These are phyloP conservation scores for Vachellia collinsii DNA, from an alignment of 306 rosid genomes.

Conservation along the genomic window DNA sequence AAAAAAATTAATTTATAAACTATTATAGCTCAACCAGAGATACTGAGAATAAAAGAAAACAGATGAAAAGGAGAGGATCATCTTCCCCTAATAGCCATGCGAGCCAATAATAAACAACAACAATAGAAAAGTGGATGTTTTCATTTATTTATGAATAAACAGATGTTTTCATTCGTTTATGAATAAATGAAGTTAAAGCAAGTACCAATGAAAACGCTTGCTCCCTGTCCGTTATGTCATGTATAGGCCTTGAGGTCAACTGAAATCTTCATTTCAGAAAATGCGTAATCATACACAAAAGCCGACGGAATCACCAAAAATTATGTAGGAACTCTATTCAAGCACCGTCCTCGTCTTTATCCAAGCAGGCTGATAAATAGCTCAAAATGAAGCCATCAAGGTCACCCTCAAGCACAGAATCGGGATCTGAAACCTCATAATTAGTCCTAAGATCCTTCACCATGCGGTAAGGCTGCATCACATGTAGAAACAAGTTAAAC, in stretches of 20 bases:
- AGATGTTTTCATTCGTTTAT: neutral
- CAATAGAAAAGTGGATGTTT: neutral
- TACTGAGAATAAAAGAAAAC: too few species aligned
- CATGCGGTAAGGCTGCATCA: constrained; percentile 90
- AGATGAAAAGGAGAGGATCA: too few species aligned
- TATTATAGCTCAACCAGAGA: too few species aligned
- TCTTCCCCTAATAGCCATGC: neutral
- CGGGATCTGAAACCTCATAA: constrained; percentile 92
- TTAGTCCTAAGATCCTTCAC: constrained; percentile 94
- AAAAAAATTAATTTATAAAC: too few species aligned
- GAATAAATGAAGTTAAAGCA: neutral
- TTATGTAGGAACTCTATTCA: constrained; percentile 33
- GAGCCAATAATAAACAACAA: constrained; percentile 9
- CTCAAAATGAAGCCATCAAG: constrained; percentile 82
- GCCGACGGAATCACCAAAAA: constrained; percentile 1
- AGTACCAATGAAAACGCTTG: neutral
- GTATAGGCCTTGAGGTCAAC: constrained; percentile 25
- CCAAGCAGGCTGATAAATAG: constrained; percentile 82
- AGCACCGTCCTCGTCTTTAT: constrained; percentile 58
- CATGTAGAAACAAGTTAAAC: constrained; percentile 27
- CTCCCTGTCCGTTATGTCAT: neutral
- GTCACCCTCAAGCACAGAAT: constrained; percentile 91
- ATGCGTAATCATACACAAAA: constrained; percentile 13
- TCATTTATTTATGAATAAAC: neutral
- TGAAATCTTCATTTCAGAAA: constrained; percentile 12